Evolutionary conservation across 441 rosid species (phyloP).

Genomic region (Euphorbia celastroides): DNA sequence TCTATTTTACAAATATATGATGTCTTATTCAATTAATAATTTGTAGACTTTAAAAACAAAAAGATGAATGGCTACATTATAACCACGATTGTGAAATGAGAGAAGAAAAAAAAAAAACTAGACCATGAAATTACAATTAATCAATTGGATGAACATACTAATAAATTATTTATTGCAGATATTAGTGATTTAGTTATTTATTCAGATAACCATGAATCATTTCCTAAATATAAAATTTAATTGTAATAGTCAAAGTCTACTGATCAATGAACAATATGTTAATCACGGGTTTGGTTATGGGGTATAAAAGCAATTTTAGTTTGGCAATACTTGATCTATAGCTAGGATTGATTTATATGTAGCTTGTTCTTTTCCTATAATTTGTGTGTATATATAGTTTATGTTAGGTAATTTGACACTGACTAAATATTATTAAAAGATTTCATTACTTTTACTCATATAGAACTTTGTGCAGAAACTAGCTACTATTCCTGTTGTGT

Average conservation of each 20-base stretch:
- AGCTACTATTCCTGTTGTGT: not conserved
- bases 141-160: not conserved
- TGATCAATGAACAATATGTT: not conserved
- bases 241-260: constrained; percentile 9
- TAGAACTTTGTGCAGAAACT: not conserved
- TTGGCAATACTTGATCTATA: constrained; percentile 17
- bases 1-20: not conserved
- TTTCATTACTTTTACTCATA: not conserved
- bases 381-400: constrained; percentile 1
- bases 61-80: no score
- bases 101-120: no score
- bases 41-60: no score
- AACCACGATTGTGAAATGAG: no score
- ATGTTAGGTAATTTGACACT: constrained; percentile 19
- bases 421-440: not conserved
- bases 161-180: no score
- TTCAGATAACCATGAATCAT: not conserved
- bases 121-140: no score
- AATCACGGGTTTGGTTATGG: constrained; percentile 12
- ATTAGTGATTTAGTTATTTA: no score
- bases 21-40: not conserved
- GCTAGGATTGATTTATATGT: not conserved
- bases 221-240: not conserved
- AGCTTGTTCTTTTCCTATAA: constrained; percentile 6
- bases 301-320: constrained; percentile 1